A percentile compares a stretch with the other conserved stretches of the same genome.
Conservation (phyloP, 1,139 yeast species). For the Candida pseudocylindracea region DNA sequence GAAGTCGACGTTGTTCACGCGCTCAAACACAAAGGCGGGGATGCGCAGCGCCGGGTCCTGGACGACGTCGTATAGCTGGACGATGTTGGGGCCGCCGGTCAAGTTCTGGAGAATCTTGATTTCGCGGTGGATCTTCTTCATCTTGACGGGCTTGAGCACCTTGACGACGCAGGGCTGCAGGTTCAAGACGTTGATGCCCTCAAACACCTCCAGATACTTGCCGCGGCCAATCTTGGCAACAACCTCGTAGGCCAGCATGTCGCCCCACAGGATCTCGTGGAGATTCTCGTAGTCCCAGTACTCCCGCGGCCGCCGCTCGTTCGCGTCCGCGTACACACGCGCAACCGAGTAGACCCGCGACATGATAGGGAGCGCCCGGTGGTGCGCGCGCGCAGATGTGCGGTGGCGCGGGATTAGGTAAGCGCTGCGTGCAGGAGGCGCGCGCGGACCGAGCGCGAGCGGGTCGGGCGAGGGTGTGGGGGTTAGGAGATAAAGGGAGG, state of each 20-base stretch:
- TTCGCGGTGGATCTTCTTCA: constrained; percentile 61
- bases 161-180: constrained; percentile 54
- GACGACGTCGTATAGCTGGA: constrained; percentile 52
- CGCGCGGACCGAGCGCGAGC: no score
- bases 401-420: not conserved
- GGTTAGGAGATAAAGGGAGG: no score
- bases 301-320: constrained; percentile 52
- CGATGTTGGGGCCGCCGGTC: constrained; percentile 54
- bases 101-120: constrained; percentile 54
- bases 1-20: constrained; percentile 50
- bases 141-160: constrained; percentile 80
- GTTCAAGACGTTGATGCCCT: constrained; percentile 27
- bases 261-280: constrained; percentile 48
- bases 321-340: constrained; percentile 77
- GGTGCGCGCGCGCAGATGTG: not conserved
- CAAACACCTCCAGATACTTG: constrained; percentile 91
- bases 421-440: no score
- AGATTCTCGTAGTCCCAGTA: constrained; percentile 95
- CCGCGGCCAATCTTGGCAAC: constrained; percentile 90
- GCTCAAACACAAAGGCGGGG: constrained; percentile 57
- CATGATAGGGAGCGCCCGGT: constrained; percentile 2
- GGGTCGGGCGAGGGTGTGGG: no score
- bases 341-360: constrained; percentile 38
- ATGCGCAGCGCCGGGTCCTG: constrained; percentile 51
- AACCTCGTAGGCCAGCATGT: constrained; percentile 67